Conservation (phyloP, 148 eudicot genomes). For the Rhododendron kiyosumense region DNA sequence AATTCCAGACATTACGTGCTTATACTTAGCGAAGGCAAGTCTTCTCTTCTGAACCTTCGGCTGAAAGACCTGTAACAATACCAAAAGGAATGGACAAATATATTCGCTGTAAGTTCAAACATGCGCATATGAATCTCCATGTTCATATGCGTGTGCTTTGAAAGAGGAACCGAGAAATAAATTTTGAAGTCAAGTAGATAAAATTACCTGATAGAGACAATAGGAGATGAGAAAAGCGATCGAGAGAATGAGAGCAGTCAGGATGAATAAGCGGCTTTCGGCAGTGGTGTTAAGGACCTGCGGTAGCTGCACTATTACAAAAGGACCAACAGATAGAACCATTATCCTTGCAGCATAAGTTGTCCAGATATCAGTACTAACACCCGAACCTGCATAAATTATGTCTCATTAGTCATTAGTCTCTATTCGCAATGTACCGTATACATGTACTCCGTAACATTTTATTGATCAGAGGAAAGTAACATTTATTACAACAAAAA, state of each 20-base stretch:
- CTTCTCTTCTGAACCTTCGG: slow-evolving; percentile 41
- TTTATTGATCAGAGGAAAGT: not conserved
- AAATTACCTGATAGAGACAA: slow-evolving; percentile 37
- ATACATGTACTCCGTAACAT: not conserved
- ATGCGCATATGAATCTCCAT: not conserved
- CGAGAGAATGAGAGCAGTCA: slow-evolving; percentile 33
- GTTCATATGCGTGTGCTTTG: not conserved
- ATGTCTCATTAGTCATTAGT: not conserved
- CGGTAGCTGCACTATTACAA: slow-evolving; percentile 43
- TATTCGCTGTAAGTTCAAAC: not conserved
- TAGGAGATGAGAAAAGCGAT: slow-evolving; percentile 30
- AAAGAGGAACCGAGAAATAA: not conserved
- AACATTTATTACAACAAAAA: not conserved
- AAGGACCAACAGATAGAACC: slow-evolving; percentile 41
- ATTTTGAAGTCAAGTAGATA: not conserved
- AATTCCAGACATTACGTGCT: slow-evolving; percentile 32
- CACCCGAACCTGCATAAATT: slow-evolving; percentile 37
- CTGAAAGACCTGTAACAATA: slow-evolving; percentile 31
- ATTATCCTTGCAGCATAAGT: slow-evolving; percentile 48
- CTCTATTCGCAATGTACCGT: not conserved
- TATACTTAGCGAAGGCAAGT: slow-evolving; percentile 38
- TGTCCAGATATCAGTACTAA: slow-evolving; percentile 48
- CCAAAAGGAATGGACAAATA: not conserved
- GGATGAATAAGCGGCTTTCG: slow-evolving; percentile 33
- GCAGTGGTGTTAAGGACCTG: slow-evolving; percentile 26